These are phyloP conservation scores for Fusarium ramigenum DNA, from an alignment of 2,329 filamentous ascomycete genomes.

Conservation along the genomic window DNA sequence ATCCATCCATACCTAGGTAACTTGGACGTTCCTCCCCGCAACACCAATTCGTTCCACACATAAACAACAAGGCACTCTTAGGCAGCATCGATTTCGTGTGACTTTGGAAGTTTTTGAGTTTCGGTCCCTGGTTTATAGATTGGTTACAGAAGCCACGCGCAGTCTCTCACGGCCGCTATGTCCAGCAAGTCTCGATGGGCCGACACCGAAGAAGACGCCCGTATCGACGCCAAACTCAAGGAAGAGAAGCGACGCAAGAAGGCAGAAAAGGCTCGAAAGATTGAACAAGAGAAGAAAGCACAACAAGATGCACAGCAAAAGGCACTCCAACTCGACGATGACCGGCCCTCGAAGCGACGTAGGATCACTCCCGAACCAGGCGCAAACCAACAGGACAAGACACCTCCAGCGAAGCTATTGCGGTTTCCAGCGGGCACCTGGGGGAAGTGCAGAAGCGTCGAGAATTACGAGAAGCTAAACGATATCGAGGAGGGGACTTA, in stretches of 20 bases:
- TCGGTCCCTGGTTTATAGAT: background rate
- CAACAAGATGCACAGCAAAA: constrained; percentile 46
- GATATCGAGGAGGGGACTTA: constrained; percentile 98
- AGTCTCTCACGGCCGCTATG: constrained; percentile 53
- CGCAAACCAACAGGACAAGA: constrained; percentile 35
- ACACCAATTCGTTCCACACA: background rate
- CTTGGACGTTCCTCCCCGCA: background rate
- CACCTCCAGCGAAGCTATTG: constrained; percentile 64
- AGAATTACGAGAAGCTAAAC: constrained; percentile 91
- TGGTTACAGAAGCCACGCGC: background rate
- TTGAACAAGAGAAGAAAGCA: constrained; percentile 58
- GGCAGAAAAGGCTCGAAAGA: constrained; percentile 79
- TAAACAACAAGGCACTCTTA: background rate
- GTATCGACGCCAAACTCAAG: constrained; percentile 77
- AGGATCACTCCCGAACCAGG: constrained; percentile 62
- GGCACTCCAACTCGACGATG: constrained; percentile 31
- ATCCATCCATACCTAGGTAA: background rate
- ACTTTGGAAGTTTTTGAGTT: background rate
- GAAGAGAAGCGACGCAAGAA: constrained; percentile 89
- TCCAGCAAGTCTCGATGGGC: constrained; percentile 86
- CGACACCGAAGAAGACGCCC: constrained; percentile 82
- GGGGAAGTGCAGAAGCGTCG: constrained; percentile 77
- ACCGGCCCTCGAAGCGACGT: constrained; percentile 69
- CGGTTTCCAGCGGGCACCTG: constrained; percentile 76
- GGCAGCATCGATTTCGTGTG: background rate